phyloP scores from a whole-genome alignment of 441 rosid genomes.

The Geranium incanum region DNA sequence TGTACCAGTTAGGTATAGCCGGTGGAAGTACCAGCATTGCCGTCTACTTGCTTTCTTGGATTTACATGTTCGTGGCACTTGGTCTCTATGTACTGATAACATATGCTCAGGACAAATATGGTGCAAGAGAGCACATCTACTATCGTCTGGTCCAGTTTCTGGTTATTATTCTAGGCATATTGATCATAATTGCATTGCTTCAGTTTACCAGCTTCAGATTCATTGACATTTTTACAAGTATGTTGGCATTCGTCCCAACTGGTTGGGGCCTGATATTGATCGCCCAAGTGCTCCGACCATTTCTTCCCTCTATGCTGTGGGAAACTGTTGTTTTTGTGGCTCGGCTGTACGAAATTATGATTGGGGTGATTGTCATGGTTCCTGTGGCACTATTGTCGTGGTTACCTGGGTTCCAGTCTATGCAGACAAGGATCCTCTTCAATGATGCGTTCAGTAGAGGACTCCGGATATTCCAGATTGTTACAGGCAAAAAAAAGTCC shows the following conservation, averaged over 20 bases:
- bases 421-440: conserved; percentile 87
- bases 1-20: conserved; percentile 68
- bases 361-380: conserved; percentile 67
- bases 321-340: conserved; percentile 59
- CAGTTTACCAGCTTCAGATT: conserved; percentile 54
- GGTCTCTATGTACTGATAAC: conserved; percentile 41
- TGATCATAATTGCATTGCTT: conserved; percentile 50
- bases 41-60: conserved; percentile 72
- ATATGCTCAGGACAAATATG: conserved; percentile 18
- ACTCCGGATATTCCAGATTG: conserved; percentile 76
- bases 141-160: conserved; percentile 79
- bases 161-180: conserved; percentile 39
- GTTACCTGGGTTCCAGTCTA: conserved; percentile 87
- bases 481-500: conserved; percentile 67
- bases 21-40: conserved; percentile 51
- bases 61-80: conserved; percentile 44
- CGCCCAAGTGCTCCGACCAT: conserved; percentile 61
- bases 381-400: conserved; percentile 82
- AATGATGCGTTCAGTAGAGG: conserved; percentile 89
- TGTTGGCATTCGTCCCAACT: conserved; percentile 81
- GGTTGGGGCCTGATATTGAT: conserved; percentile 77
- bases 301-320: conserved; percentile 50
- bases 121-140: conserved; percentile 68
- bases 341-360: conserved; percentile 62
- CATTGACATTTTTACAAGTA: conserved; percentile 61